Evolutionary conservation across 768 basidiomycete genomes (phyloP).

Genomic region (Lactifluus rugatus): DNA sequence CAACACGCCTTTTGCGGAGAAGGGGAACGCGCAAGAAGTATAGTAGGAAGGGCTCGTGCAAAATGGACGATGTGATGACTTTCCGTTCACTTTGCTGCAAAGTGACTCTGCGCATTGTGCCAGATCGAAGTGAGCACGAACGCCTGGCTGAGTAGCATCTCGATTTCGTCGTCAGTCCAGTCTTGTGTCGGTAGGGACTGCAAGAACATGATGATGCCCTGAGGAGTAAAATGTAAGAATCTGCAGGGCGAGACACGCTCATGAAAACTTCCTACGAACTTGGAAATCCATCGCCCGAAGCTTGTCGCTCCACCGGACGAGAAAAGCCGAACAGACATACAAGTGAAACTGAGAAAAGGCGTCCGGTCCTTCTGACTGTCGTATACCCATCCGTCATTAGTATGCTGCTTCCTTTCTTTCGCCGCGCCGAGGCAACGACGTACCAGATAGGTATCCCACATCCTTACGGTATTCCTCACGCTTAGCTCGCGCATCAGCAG

Average conservation of each 20-base stretch:
- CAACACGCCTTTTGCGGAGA: neutral
- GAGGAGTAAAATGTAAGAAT: neutral
- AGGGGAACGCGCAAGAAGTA: neutral
- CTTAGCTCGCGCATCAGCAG: slow-evolving; percentile 96
- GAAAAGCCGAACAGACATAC: slow-evolving; percentile 95
- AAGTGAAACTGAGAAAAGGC: slow-evolving; percentile 99
- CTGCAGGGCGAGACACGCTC: neutral
- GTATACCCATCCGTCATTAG: neutral
- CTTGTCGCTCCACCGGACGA: slow-evolving; percentile 91
- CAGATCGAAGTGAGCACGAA: slow-evolving; percentile 89
- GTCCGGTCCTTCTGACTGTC: slow-evolving; percentile 89
- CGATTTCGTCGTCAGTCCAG: slow-evolving; percentile 95
- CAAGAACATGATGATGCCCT: slow-evolving; percentile 99
- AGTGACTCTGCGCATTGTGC: slow-evolving; percentile 89
- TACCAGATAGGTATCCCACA: slow-evolving; percentile 99
- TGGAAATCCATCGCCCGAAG: slow-evolving; percentile 97
- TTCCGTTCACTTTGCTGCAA: slow-evolving; percentile 42
- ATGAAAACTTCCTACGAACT: slow-evolving; percentile 35
- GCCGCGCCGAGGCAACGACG: slow-evolving; percentile 22
- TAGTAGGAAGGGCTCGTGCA: neutral
- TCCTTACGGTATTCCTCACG: slow-evolving; percentile 91
- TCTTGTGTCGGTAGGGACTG: slow-evolving; percentile 85
- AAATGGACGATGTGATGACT: neutral
- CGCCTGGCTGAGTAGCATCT: slow-evolving; percentile 90
- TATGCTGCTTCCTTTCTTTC: no score